Conservation (phyloP, 2,329 filamentous ascomycete species). For the Diplodia sapinea region DNA sequence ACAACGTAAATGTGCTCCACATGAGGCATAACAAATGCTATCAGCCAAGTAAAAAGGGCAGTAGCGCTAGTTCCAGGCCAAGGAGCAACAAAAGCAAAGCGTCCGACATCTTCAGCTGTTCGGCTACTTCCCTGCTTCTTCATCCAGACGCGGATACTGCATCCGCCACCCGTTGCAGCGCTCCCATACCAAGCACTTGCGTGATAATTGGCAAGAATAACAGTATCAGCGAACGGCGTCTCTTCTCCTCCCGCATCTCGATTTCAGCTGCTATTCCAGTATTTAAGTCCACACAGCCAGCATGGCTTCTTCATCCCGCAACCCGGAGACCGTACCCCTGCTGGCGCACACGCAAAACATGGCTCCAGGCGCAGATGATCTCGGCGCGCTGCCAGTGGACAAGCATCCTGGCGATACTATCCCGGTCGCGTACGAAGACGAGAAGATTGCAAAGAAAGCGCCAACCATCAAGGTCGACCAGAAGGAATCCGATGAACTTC, state of each 20-base stretch:
- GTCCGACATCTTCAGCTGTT: neutral
- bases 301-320: constrained; percentile 1
- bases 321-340: neutral
- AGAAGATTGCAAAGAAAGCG: neutral
- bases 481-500: constrained; percentile 29
- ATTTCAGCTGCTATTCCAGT: constrained; percentile 1
- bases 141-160: neutral
- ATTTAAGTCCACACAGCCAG: constrained; percentile 1
- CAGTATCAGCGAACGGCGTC: neutral
- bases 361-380: constrained; percentile 3
- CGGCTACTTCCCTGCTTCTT: neutral
- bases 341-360: neutral
- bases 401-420: constrained; percentile 1
- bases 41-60: neutral
- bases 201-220: constrained; percentile 22
- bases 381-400: constrained; percentile 6
- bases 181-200: neutral
- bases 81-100: neutral
- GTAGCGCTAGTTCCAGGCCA: neutral
- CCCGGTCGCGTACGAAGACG: neutral
- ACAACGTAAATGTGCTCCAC: neutral
- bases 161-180: neutral
- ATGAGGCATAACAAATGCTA: neutral
- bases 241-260: constrained; percentile 8
- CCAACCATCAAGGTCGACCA: neutral